Conservation (phyloP, 129 eudicot genomes). For the Flaveria trinervia region DNA sequence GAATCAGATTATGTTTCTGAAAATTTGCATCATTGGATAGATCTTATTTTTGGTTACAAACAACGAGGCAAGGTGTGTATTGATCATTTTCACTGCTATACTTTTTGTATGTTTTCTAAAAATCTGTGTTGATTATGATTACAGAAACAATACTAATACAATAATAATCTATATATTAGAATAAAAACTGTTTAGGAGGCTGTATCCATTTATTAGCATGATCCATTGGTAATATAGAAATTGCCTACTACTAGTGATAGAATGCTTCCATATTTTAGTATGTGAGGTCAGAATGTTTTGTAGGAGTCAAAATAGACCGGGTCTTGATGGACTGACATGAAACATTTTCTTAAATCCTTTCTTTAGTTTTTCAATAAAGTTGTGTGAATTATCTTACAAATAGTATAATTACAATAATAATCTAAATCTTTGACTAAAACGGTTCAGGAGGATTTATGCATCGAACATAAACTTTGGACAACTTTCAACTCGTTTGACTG, state of each 20-base stretch:
- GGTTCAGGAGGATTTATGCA: background rate
- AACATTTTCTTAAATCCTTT: background rate
- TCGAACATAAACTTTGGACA: background rate
- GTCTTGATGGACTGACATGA: background rate
- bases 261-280: constrained; percentile 9
- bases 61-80: constrained; percentile 91
- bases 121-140: background rate
- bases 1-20: constrained; percentile 95
- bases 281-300: background rate
- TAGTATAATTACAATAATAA: background rate
- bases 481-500: background rate
- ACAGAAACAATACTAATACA: background rate
- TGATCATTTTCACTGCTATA: background rate
- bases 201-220: background rate
- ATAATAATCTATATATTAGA: background rate
- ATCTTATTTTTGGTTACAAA: constrained; percentile 90
- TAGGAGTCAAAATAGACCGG: background rate
- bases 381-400: background rate
- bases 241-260: constrained; percentile 3
- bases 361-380: background rate
- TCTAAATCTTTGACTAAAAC: background rate
- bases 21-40: constrained; percentile 98
- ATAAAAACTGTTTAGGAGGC: background rate
- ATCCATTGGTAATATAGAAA: background rate
- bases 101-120: background rate